These are phyloP conservation scores for Mucor saturninus DNA, from an alignment of 371 early-diverging fungal genomes.

Conservation along the genomic window DNA sequence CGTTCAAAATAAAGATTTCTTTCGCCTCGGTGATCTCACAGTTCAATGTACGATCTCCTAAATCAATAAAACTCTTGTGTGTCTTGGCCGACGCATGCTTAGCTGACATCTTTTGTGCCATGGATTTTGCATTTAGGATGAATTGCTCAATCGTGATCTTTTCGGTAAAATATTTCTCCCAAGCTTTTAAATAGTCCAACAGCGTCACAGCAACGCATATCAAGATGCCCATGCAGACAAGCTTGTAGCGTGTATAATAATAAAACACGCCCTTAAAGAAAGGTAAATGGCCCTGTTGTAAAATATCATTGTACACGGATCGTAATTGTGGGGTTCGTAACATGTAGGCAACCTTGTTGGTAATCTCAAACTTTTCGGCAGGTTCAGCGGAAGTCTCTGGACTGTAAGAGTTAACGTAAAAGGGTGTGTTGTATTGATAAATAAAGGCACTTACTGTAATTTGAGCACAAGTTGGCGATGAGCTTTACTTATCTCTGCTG, in stretches of 20 bases:
- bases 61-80: conserved; percentile 27
- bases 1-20: conserved; percentile 20
- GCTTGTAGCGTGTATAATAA: conserved; percentile 11
- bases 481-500: conserved; percentile 23
- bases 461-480: conserved; percentile 23
- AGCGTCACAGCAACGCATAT: not conserved
- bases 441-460: conserved; percentile 13
- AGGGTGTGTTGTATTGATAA: too few species aligned
- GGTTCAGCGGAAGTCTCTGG: conserved; percentile 9
- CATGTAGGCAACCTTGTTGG: conserved; percentile 15
- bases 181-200: conserved; percentile 26
- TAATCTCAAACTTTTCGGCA: conserved; percentile 13
- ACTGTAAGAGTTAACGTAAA: not conserved
- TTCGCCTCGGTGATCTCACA: conserved; percentile 26
- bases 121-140: conserved; percentile 16
- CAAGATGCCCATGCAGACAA: conserved; percentile 11
- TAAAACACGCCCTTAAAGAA: conserved; percentile 24
- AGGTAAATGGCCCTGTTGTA: conserved; percentile 8
- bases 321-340: conserved; percentile 15
- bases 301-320: conserved; percentile 17
- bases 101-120: conserved; percentile 16
- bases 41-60: conserved; percentile 18
- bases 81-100: conserved; percentile 20
- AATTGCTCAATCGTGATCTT: conserved; percentile 19
- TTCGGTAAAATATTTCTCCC: conserved; percentile 22